Base-by-base conservation (phyloP, 2,329 filamentous ascomycete species). In the Truncatella angustata region DNA sequence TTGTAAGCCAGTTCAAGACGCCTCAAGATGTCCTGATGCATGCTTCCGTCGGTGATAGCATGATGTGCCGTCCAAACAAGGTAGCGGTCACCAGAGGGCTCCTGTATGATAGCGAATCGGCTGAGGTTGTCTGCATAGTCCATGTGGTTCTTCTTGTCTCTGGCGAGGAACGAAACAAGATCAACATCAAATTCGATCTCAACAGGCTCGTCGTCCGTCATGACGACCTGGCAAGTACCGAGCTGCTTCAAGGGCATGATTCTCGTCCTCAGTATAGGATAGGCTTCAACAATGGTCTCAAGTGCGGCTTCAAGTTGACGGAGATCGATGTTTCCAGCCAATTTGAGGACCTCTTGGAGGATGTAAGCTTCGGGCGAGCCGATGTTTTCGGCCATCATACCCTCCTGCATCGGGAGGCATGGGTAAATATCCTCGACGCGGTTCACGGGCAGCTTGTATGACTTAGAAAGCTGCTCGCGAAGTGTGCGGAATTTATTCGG, bases 31-130 rank as follows among this genome's bases (percentile, higher is more conserved):
- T 51, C 49, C 11, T 32, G 42, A 20, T 51, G 37, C 21, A 43
- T 43, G 20, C 35, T 32, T n/a, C 49, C 49, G 39, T 51, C 49
- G 10, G 42, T 40, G 40, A 51, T 18, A 23, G 37, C 49, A 18
- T 51, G 49, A 28, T 51, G 49, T 30, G 28, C 26, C 6, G 49
- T 51, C 49, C 49, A 51, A 12, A 51, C 39, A 34, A 51, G 49
- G 32, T 44, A 43, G n/a, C 18, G 30, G 10, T 44, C 40, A 16
- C 40, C 40, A 44, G 40, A 7, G 4, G 40, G 40, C 23, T 44
- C 40, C 11, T 44, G 16, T 5, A 44, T 51, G 23, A 32, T 23
- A 16, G 36, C 34, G 49, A 51, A 34, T 30, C 39, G 18, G 16
- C 39, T 43, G 23, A 43, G 7, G 37, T 32, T 44, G 34, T 43